phyloP scores from a whole-genome alignment of 2,329 filamentous ascomycete species.

The Curvularia eragrostidis region DNA sequence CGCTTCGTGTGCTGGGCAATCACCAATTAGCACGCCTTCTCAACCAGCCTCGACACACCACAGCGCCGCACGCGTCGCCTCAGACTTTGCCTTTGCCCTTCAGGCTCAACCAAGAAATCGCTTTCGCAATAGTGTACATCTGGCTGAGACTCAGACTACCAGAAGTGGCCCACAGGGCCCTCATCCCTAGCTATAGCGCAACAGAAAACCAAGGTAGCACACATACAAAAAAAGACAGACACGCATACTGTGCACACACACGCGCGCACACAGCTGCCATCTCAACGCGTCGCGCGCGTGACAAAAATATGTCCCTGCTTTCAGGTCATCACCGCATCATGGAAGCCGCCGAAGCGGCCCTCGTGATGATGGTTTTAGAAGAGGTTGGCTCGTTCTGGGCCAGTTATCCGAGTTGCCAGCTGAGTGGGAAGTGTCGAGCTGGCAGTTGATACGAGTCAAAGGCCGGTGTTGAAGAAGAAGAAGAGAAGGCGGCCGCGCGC shows the following conservation, averaged over 20 bases:
- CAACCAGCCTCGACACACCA: background rate
- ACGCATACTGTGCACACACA: conserved; percentile 12
- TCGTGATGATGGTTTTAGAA: conserved; percentile 87
- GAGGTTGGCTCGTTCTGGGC: conserved; percentile 72
- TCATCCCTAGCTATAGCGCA: conserved; percentile 37
- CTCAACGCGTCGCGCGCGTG: conserved; percentile 34
- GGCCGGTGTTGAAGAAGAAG: conserved; percentile 60
- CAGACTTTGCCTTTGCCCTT: conserved; percentile 49
- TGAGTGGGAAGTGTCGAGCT: conserved; percentile 64
- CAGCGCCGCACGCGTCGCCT: conserved; percentile 11
- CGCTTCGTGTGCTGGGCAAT: background rate
- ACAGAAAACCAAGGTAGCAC: conserved; percentile 24
- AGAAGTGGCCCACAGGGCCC: conserved; percentile 46
- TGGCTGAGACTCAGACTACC: conserved; percentile 50
- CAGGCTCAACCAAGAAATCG: conserved; percentile 46
- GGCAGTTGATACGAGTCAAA: conserved; percentile 77
- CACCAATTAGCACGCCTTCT: conserved; percentile 17
- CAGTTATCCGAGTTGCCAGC: conserved; percentile 73
- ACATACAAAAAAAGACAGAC: conserved; percentile 25
- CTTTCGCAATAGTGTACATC: conserved; percentile 40
- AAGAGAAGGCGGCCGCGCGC: conserved; percentile 14
- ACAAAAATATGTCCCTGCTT: conserved; percentile 63
- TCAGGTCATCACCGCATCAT: conserved; percentile 74
- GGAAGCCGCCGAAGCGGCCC: conserved; percentile 66
- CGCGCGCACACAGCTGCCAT: conserved; percentile 7